A percentile compares a stretch with the other conserved stretches of the same genome.
Evolutionary conservation across 2,329 filamentous ascomycete species (phyloP).

Genomic region (Phialophora expanda): DNA sequence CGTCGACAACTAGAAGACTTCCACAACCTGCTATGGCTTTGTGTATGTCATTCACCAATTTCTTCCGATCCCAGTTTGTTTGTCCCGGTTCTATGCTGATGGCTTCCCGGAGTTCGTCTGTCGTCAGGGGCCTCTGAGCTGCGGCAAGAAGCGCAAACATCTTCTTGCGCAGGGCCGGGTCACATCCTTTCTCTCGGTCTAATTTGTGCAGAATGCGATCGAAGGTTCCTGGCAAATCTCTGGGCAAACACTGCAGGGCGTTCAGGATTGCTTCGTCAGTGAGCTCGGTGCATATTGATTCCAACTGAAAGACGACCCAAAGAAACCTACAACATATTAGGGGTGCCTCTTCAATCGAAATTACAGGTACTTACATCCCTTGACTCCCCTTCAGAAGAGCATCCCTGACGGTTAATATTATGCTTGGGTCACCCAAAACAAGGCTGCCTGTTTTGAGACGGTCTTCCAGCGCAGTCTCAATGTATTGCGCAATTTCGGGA

Average conservation of each 20-base stretch:
- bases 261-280: conserved; percentile 34
- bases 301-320: conserved; percentile 34
- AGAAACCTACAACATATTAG: conserved; percentile 32
- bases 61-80: conserved; percentile 16
- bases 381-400: conserved; percentile 27
- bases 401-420: conserved; percentile 31
- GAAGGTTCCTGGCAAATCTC: conserved; percentile 23
- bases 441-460: conserved; percentile 22
- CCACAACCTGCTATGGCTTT: conserved; percentile 25
- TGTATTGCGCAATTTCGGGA: conserved; percentile 33
- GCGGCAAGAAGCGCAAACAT: conserved; percentile 23
- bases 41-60: conserved; percentile 35
- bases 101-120: conserved; percentile 26
- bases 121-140: conserved; percentile 20
- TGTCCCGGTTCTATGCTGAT: conserved; percentile 20
- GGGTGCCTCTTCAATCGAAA: background rate
- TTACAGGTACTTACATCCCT: conserved; percentile 34
- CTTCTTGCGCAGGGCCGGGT: conserved; percentile 14
- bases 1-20: conserved; percentile 33
- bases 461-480: conserved; percentile 21
- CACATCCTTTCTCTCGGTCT: background rate
- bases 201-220: conserved; percentile 20
- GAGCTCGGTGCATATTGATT: conserved; percentile 34
- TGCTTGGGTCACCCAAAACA: conserved; percentile 23
- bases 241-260: conserved; percentile 27